Evolutionary conservation across 2,329 filamentous ascomycete genomes (phyloP), one percentile per base, ranked within the genome.

Genomic region (Sclerotinia nivalis): DNA sequence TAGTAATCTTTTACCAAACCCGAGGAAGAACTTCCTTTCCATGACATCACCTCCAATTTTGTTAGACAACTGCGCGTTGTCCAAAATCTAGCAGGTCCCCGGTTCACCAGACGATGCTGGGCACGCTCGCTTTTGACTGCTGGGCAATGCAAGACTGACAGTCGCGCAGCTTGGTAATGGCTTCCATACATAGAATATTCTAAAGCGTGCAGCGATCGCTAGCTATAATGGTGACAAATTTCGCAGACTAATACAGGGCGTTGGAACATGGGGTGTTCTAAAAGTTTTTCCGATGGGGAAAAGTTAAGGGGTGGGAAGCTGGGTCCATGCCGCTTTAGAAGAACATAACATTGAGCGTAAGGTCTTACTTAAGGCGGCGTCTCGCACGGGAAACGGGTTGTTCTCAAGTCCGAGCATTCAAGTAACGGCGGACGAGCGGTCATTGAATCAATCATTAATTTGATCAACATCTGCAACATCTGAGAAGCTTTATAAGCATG

Each of bases 401-500:
- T 8, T 52, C 28, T 37, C 47, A 40, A 54, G 31, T 65, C 61
- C 61, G 61, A 65, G 34, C 15, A 65, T 15, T 28, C 12, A 28
- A 52, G 2, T 8, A 40, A 52, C 31, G 31, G 47, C 47, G 47
- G 47, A 64, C 18, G 22, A 52, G 31, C 47, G 45, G 31, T 52
- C 47, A 9, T 37, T 1, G 45, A 62, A 62, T 49, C 5, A 28
- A 58, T 40, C 47, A 64, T 52, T 31, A 52, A 52, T 25, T 64
- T 52, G 7, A 52, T 25, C 5, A 25, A 52, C 9, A 40, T 9
- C 25, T 34, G 20, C 5, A 25, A 52, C 9, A 40, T 9, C 25
- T 34, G 20, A 49, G 31, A 64, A 64, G 47, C 47, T 64, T 40
- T 25, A 64, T 64, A 64, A 52, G 31, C 61, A 64, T 28, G 34